Conservation (phyloP, 148 eudicot species). For the Rhododendron williamsianum region DNA sequence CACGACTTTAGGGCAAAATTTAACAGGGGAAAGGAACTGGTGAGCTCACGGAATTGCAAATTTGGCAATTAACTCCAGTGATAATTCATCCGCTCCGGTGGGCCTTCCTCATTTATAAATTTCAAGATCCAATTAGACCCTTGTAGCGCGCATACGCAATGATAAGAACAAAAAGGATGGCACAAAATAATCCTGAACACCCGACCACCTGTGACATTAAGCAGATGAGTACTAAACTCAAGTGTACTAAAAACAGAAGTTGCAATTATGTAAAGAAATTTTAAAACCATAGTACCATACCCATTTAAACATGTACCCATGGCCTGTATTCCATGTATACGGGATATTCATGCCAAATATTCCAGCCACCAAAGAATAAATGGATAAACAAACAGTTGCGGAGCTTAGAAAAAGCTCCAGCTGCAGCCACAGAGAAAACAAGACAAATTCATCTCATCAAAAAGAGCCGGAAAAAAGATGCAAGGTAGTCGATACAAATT, state of each 20-base stretch:
- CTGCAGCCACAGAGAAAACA: constrained; percentile 24
- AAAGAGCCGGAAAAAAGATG: not conserved
- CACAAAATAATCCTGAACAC: constrained; percentile 22
- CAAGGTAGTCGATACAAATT: not conserved
- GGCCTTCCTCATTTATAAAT: not conserved
- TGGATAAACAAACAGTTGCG: constrained; percentile 54
- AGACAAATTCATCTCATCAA: not conserved
- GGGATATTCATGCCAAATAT: constrained; percentile 79
- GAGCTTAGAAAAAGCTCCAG: constrained; percentile 67
- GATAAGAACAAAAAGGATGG: constrained; percentile 33
- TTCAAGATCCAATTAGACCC: constrained; percentile 72
- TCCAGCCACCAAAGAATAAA: constrained; percentile 55
- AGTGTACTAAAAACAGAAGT: not conserved
- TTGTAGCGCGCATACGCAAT: constrained; percentile 54
- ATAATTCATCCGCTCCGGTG: not conserved
- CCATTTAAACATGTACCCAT: constrained; percentile 59
- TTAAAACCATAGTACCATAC: constrained; percentile 21
- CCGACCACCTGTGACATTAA: constrained; percentile 40
- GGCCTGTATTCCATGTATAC: constrained; percentile 42
- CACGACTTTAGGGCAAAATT: not conserved
- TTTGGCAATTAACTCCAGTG: not conserved
- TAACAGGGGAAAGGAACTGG: not conserved
- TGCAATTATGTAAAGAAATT: not conserved
- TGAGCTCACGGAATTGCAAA: not conserved
- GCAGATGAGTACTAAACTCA: not conserved